Evolutionary conservation across 2,329 filamentous ascomycete species (phyloP), one percentile per base, ranked within the genome.

Genomic region (Curvularia lunata): DNA sequence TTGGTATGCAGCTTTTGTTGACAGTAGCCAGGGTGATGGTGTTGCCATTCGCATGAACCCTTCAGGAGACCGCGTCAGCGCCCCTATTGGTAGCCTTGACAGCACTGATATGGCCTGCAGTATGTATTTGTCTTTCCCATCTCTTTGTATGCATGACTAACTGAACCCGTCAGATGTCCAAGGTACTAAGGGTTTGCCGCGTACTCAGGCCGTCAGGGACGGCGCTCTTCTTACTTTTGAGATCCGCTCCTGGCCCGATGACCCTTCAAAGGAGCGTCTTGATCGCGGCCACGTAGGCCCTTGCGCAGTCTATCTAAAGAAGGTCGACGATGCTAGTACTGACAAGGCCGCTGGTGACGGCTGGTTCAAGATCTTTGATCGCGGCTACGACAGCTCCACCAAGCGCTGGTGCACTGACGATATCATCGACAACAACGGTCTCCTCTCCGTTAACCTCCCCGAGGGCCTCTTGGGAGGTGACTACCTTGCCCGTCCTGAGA

Each of bases 311-410:
- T 92, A 92, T 75, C 80, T 91, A 78, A 92, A 92, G 79, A 85
- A 86, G 68, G 84, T 91, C 1, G 76, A 80, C 62, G 81, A 86
- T 56, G 85, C 87, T 57, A 77, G 76, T 49, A 74, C 83, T 12
- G 86, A 86, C 48, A 56, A 59, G 23, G 78, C 72, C 64, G 60
- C 82, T 23, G 89, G 89, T 4, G 78, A 81, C 49, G 89, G 89
- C 38, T 93, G 90, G 90, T 90, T 92, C 82, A 92, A 92, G 82
- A 85, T 92, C 71, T 91, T 84, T 81, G 84, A 90, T 56, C 83
- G 88, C 50, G 88, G 87, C 45, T 91, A 89, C 75, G 82, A 90
- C 66, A 72, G 77, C 5, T 65, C 72, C 5, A 79, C 80, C 1
- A 73, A 79, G 27, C 79, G 85, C 71, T 92, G 89, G 88, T 91